A percentile compares a stretch with the other conserved stretches of the same genome.
Conservation (phyloP, 345 rosid genomes). For the Salix dunnii region DNA sequence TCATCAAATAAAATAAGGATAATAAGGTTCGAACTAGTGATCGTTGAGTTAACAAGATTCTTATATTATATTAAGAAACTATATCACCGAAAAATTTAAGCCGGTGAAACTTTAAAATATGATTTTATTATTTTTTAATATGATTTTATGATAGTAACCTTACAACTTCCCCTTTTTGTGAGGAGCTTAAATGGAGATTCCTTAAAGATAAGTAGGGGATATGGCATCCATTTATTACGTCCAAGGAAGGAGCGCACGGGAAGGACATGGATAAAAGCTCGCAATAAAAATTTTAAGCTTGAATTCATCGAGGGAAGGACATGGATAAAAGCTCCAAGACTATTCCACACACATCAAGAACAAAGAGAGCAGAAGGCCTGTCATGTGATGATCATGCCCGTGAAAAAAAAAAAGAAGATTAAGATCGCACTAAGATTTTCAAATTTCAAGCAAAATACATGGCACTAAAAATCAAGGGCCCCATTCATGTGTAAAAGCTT, state of each 20-base stretch:
- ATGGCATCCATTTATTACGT: conserved; percentile 22
- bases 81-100: too few relatives aligned
- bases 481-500: conserved; percentile 42
- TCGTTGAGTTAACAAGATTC: accelerated
- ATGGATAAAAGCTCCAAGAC: too few relatives aligned
- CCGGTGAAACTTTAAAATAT: accelerated
- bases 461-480: conserved; percentile 20
- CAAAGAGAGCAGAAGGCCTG: neutral
- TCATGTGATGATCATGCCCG: conserved; percentile 13
- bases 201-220: conserved; percentile 25
- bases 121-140: too few relatives aligned
- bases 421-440: conserved; percentile 3
- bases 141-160: neutral
- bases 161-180: conserved; percentile 8
- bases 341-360: neutral
- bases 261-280: conserved; percentile 25
- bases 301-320: neutral
- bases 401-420: neutral
- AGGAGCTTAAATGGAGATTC: conserved; percentile 21
- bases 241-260: conserved; percentile 32
- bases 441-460: conserved; percentile 14
- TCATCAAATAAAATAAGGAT: too few relatives aligned
- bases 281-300: neutral
- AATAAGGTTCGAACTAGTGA: accelerated
- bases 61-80: too few relatives aligned